phyloP scores from a whole-genome alignment of 352 stramenopile genomes.

The Globisporangium ultimum region DNA sequence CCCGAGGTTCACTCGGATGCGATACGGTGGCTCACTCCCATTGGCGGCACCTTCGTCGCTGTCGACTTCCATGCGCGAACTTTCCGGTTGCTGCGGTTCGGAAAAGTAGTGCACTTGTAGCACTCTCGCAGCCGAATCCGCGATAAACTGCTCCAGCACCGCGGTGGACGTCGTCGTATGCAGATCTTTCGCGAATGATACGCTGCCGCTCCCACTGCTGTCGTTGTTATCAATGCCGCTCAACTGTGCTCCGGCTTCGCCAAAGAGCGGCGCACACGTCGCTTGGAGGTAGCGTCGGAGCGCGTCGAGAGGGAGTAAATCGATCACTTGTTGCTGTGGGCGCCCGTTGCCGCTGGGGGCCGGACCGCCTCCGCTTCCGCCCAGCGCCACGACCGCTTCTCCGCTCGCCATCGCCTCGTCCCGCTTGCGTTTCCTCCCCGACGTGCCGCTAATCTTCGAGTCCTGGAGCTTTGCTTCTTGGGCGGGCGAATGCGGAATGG shows the following conservation, averaged over 20 bases:
- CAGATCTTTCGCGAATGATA: slow-evolving; percentile 43
- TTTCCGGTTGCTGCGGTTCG: slow-evolving; percentile 1
- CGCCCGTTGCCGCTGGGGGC: slow-evolving; percentile 11
- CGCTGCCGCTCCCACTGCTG: background rate
- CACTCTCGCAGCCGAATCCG: slow-evolving; percentile 54
- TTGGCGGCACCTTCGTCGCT: slow-evolving; percentile 24
- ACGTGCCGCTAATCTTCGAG: slow-evolving; percentile 17
- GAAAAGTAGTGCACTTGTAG: slow-evolving; percentile 74
- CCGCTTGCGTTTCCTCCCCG: slow-evolving; percentile 15
- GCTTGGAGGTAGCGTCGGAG: slow-evolving; percentile 63
- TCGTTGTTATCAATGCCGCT: slow-evolving; percentile 2
- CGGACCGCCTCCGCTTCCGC: background rate
- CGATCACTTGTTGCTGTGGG: slow-evolving; percentile 19
- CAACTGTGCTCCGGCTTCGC: slow-evolving; percentile 37
- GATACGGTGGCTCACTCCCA: slow-evolving; percentile 14
- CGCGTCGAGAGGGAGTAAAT: slow-evolving; percentile 37
- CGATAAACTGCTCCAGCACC: slow-evolving; percentile 68
- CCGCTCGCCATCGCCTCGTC: slow-evolving; percentile 10
- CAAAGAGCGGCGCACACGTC: slow-evolving; percentile 67
- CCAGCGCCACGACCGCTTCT: slow-evolving; percentile 8
- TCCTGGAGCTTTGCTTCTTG: slow-evolving; percentile 7
- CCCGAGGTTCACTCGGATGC: slow-evolving; percentile 71
- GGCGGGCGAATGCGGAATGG: background rate
- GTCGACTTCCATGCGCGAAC: slow-evolving; percentile 11
- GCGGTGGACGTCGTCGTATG: slow-evolving; percentile 22